These are phyloP conservation scores for Raphanus hybrid DNA, from an alignment of 441 rosid genomes.

Conservation along the genomic window DNA sequence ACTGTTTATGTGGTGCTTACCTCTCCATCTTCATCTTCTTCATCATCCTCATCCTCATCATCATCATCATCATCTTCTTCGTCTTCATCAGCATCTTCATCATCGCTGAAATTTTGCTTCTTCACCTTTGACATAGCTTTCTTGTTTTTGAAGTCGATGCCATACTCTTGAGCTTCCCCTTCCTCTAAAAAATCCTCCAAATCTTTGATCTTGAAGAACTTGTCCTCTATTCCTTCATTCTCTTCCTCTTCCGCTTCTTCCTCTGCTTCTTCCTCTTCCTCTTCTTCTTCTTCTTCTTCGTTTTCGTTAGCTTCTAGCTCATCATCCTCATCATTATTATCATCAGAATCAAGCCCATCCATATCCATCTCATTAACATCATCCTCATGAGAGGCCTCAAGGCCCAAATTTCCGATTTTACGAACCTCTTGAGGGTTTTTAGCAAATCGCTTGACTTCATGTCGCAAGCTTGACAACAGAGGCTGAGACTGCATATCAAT, in stretches of 20 bases:
- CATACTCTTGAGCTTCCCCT: slow-evolving; percentile 82
- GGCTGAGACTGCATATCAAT: slow-evolving; percentile 81
- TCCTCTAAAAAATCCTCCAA: slow-evolving; percentile 74
- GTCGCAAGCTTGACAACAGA: slow-evolving; percentile 54
- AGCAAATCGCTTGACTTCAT: slow-evolving; percentile 60
- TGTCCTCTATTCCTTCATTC: slow-evolving; percentile 70
- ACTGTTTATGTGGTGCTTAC: slow-evolving; percentile 25
- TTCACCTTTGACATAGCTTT: slow-evolving; percentile 39
- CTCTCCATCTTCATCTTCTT: slow-evolving; percentile 52
- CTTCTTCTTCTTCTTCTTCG: slow-evolving; percentile 35
- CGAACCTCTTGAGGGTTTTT: slow-evolving; percentile 62
- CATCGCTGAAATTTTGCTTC: slow-evolving; percentile 36
- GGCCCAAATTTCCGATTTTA: slow-evolving; percentile 36
- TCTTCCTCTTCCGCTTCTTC: slow-evolving; percentile 29
- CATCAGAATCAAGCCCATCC: slow-evolving; percentile 10
- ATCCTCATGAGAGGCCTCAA: slow-evolving; percentile 31
- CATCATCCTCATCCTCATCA: too few species aligned
- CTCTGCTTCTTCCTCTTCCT: neutral
- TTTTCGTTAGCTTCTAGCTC: slow-evolving; percentile 40
- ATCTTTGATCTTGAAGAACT: slow-evolving; percentile 78
- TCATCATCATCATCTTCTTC: slow-evolving; percentile 40
- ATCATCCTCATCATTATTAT: slow-evolving; percentile 37
- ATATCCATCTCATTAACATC: slow-evolving; percentile 41
- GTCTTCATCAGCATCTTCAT: slow-evolving; percentile 40
- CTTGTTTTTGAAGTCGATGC: slow-evolving; percentile 47